A percentile compares a stretch with the other conserved stretches of the same genome.
These are phyloP conservation scores for Fusarium hainanense DNA, from an alignment of 2,329 filamentous ascomycete species.

Conservation along the genomic window DNA sequence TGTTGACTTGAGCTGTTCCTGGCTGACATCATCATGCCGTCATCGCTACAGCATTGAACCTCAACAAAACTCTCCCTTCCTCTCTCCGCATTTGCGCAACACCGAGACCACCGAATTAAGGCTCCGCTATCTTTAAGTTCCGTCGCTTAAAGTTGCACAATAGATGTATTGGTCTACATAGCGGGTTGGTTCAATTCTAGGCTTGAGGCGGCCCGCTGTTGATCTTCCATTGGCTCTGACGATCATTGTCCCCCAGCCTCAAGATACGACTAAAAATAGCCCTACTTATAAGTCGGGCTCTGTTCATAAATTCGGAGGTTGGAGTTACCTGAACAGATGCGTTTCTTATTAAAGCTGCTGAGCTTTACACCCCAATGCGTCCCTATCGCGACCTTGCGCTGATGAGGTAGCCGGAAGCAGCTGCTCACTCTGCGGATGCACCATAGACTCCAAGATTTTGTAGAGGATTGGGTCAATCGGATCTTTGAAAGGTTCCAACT, in stretches of 20 bases:
- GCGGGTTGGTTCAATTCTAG: neutral
- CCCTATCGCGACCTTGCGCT: too few species aligned
- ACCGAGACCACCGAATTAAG: neutral
- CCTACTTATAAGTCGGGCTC: too few species aligned
- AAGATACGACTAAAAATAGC: neutral
- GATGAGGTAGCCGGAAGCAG: too few species aligned
- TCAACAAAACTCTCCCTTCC: neutral
- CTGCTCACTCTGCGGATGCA: too few species aligned
- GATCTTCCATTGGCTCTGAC: neutral
- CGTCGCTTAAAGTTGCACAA: neutral
- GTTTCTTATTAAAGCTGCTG: too few species aligned
- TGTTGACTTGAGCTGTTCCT: neutral
- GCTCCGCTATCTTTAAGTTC: too few species aligned
- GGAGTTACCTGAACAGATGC: too few species aligned
- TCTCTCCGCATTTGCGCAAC: slow-evolving; percentile 1
- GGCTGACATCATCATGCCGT: slow-evolving; percentile 37
- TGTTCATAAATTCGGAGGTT: too few species aligned
- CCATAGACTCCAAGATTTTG: too few species aligned
- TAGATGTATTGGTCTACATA: fast-evolving
- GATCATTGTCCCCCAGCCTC: neutral
- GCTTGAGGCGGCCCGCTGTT: neutral
- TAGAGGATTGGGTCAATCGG: too few species aligned
- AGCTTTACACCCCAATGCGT: too few species aligned
- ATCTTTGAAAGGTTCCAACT: too few species aligned
- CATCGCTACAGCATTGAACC: slow-evolving; percentile 8